A percentile compares a stretch with the other conserved stretches of the same genome.
These are phyloP conservation scores for Fusarium citri DNA, from an alignment of 2,329 filamentous ascomycete species.

Conservation along the genomic window DNA sequence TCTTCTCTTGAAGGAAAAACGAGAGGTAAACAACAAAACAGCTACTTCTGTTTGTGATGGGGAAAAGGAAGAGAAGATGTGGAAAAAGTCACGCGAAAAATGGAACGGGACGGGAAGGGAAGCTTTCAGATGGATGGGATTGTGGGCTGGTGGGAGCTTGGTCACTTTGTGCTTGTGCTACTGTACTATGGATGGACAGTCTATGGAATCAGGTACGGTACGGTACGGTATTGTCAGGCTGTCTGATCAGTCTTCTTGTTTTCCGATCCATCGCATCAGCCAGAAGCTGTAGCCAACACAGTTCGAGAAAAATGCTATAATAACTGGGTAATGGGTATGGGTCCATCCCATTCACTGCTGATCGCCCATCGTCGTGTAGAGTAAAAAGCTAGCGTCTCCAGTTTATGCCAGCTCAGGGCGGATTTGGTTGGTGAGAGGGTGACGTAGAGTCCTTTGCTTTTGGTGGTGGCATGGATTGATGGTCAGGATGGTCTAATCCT, in stretches of 20 bases:
- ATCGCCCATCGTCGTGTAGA: conserved; percentile 27
- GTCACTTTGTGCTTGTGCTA: not conserved
- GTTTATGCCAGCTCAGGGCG: not conserved
- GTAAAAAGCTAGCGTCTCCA: conserved; percentile 26
- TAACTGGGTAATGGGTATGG: conserved; percentile 1
- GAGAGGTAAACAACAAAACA: conserved; percentile 26
- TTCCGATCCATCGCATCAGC: not conserved
- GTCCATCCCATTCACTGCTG: conserved; percentile 19
- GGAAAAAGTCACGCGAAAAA: conserved; percentile 17
- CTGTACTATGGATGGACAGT: not conserved
- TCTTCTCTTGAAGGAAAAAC: conserved; percentile 1
- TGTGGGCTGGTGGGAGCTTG: conserved; percentile 5
- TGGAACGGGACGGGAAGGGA: not conserved
- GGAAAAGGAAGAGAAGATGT: not conserved
- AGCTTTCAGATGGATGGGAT: not conserved
- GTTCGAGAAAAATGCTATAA: conserved; percentile 7
- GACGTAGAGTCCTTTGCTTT: conserved; percentile 23
- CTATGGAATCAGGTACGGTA: conserved; percentile 1
- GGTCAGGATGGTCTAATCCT: not conserved
- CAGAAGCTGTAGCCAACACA: conserved; percentile 1
- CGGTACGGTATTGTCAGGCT: not conserved
- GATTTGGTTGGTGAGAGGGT: conserved; percentile 23
- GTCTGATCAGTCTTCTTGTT: not conserved
- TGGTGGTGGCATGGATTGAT: not conserved
- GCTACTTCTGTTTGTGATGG: not conserved